Evolutionary conservation across 2,329 filamentous ascomycete genomes (phyloP).

Genomic region (Pseudopithomyces chartarum): DNA sequence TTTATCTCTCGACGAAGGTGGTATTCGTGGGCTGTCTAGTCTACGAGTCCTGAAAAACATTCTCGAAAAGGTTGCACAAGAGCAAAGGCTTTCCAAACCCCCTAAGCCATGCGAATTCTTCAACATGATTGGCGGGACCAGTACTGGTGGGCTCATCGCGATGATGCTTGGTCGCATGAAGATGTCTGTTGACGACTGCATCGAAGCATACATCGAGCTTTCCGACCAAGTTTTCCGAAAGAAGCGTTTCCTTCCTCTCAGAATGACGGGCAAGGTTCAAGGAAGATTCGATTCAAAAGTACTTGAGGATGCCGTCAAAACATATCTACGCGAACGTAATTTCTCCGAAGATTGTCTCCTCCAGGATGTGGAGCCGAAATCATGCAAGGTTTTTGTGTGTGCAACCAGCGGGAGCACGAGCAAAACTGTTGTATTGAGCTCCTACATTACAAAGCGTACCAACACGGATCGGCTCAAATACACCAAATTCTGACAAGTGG

Average conservation of each 20-base stretch:
- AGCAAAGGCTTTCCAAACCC: not conserved
- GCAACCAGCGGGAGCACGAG: not conserved
- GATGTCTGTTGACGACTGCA: slow-evolving; percentile 7
- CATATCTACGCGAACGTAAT: not conserved
- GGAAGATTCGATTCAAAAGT: slow-evolving; percentile 4
- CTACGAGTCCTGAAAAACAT: slow-evolving; percentile 26
- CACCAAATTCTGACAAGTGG: slow-evolving; percentile 26
- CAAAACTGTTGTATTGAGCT: not conserved
- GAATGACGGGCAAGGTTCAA: not conserved
- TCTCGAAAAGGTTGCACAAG: slow-evolving; percentile 18
- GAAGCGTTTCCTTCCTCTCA: not conserved
- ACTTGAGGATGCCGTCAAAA: not conserved
- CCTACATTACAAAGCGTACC: not conserved
- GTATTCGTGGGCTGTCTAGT: slow-evolving; percentile 30
- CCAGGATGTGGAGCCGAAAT: not conserved
- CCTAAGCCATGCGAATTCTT: slow-evolving; percentile 12
- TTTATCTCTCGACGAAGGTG: slow-evolving; percentile 18
- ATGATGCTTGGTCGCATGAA: slow-evolving; percentile 10
- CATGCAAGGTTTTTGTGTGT: not conserved
- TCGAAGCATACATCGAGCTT: not conserved
- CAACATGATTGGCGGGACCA: not conserved
- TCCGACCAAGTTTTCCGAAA: not conserved
- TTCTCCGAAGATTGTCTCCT: not conserved
- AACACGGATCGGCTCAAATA: not conserved
- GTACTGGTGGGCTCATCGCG: slow-evolving; percentile 5